Base-by-base conservation (phyloP, 331 rosid genomes). In the Saraca asoca region DNA sequence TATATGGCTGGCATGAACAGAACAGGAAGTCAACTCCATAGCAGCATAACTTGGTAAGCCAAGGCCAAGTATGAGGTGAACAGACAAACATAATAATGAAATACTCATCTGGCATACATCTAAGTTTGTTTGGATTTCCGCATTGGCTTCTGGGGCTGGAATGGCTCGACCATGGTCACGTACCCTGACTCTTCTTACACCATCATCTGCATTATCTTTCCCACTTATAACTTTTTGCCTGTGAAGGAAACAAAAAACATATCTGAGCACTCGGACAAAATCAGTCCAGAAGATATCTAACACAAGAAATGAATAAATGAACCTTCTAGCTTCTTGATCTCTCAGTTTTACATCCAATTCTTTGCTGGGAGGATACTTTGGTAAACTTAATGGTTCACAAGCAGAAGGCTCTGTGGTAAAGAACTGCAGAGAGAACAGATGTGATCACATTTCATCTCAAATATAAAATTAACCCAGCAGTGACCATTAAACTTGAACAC, bases 301-400 rank as follows among this genome's bases (percentile, higher is more conserved):
- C 44, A 62, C 7, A 17, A 56, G 58, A 64, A 74, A 72, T 55
- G 45, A 62, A 58, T 18, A 33, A 60, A 37, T 29, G 70, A 62
- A 94, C 99, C 99, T 90, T 80, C 95, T 90, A 41, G 97, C 96
- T 82, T 93, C 96, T 76, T 90, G 95, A 72, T 90, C 96, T 77
- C 98, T 90, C 77, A 90, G 74, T 70, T 93, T 93, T 49, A 90
- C 88, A 56, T 93, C 98, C 82, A 87, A 63, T 83, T 93, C 98
- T 78, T 90, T 93, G 91, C 95, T 86, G 20, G 98, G 98, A 43
- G 97, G 97, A 83, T 87, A 93, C 76, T 90, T 90, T 6, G 98
- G 98, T 62, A 93, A 76, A 80, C 88, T 87, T 17, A 95, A 90
- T 45, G 98, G 90, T 71, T 90, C 98, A 73, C 98, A 85, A 73